Evolutionary conservation across 768 basidiomycete species (phyloP), one percentile per base, ranked within the genome.

Genomic region (Cystobasidiopsis lactophilus): DNA sequence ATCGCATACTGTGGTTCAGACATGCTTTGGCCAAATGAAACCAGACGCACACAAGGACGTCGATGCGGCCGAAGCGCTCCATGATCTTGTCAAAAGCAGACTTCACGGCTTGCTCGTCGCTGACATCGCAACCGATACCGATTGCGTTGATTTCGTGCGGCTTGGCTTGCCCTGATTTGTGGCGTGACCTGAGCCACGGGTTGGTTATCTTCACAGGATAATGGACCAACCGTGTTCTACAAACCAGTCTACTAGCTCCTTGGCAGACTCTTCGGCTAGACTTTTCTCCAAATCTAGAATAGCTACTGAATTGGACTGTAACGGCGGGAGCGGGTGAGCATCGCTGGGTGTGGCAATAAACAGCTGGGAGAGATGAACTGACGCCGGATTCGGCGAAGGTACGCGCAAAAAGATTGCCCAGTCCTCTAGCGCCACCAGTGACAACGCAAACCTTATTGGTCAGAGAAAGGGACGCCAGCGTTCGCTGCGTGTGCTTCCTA

Each of bases 351-450:
- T n/a, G n/a, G n/a, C n/a, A n/a, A n/a, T n/a, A n/a, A n/a, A n/a
- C n/a, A n/a, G n/a, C n/a, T n/a, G n/a, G n/a, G n/a, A n/a, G n/a
- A n/a, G n/a, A n/a, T n/a, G n/a, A n/a, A n/a, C n/a, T n/a, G n/a
- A n/a, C n/a, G n/a, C 86, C 89, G 5, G 82, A 82, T 67, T 82
- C 78, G 58, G 88, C 62, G 66, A 95, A 88, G 14, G 86, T 86
- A 40, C 78, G 75, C 64, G 85, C 88, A 65, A 95, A 85, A 66
- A 85, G 80, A 58, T 81, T 74, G 5, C 91, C 91, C 43, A 96
- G 70, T 5, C 91, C 91, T 61, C 82, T 74, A 13, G 88, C 91
- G 51, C 79, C 91, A 43, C 91, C 91, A 38, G 91, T 96, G 49
- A 96, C 78, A 60, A 89, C 70, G 68, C 84, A 85, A 50, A 86